These are phyloP conservation scores for Candida xiaguanensis DNA, from an alignment of 805 yeast species.

Conservation along the genomic window DNA sequence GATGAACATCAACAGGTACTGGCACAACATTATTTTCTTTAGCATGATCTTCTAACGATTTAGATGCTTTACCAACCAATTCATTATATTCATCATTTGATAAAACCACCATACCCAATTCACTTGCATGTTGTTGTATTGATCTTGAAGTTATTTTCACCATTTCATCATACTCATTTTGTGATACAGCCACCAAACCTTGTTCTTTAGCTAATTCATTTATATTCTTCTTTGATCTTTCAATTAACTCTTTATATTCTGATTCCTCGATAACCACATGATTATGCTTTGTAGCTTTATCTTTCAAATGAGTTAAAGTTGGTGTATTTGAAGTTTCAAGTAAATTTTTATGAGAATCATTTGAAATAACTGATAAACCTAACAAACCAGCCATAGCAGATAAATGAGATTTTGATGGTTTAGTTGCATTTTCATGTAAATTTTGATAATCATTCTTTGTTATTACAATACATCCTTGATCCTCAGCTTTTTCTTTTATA, in stretches of 20 bases:
- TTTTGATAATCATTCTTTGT: slow-evolving; percentile 11
- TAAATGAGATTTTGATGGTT: slow-evolving; percentile 20
- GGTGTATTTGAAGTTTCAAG: slow-evolving; percentile 22
- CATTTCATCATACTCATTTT: slow-evolving; percentile 4
- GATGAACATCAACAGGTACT: slow-evolving; percentile 5
- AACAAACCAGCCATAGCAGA: slow-evolving; percentile 12
- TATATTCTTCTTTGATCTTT: slow-evolving; percentile 19
- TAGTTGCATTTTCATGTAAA: slow-evolving; percentile 20
- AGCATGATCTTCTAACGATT: slow-evolving; percentile 14
- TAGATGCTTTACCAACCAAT: slow-evolving; percentile 11
- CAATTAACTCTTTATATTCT: slow-evolving; percentile 11
- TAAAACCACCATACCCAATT: slow-evolving; percentile 10
- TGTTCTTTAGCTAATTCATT: slow-evolving; percentile 22
- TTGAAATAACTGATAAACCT: slow-evolving; percentile 18
- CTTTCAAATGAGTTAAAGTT: slow-evolving; percentile 15
- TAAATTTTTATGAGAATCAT: slow-evolving; percentile 12
- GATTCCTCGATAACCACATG: slow-evolving; percentile 13
- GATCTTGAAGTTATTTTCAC: slow-evolving; percentile 18
- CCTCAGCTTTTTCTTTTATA: slow-evolving; percentile 15
- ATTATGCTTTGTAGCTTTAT: slow-evolving; percentile 12
- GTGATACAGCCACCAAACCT: slow-evolving; percentile 9
- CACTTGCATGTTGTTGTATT: slow-evolving; percentile 23
- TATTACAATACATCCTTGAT: slow-evolving; percentile 4
- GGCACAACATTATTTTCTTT: slow-evolving; percentile 8
- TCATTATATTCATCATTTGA: slow-evolving; percentile 5